Evolutionary conservation across 257 asterid species (phyloP).

Genomic region (Salvia splendens): DNA sequence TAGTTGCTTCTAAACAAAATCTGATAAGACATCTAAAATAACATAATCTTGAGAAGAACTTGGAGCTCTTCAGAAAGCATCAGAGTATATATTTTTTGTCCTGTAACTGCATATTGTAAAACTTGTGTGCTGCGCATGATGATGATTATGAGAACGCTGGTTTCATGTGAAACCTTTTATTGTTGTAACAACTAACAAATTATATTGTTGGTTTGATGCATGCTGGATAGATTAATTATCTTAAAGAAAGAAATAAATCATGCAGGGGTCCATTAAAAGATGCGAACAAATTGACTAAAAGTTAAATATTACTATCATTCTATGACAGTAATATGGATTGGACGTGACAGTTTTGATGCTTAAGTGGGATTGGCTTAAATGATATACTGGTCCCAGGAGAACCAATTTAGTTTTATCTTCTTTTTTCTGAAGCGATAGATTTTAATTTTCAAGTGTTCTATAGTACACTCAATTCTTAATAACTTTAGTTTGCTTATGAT

Average conservation of each 20-base stretch:
- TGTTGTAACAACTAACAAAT: not conserved
- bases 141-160: slow-evolving; percentile 17
- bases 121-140: slow-evolving; percentile 14
- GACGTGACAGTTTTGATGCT: slow-evolving; percentile 23
- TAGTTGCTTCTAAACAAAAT: slow-evolving; percentile 3
- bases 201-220: slow-evolving; percentile 14
- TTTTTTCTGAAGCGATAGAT: slow-evolving; percentile 7
- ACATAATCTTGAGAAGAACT: not conserved
- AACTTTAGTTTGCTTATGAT: slow-evolving; percentile 30
- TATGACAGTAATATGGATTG: not conserved
- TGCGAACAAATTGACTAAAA: not conserved
- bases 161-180: slow-evolving; percentile 17
- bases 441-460: slow-evolving; percentile 1
- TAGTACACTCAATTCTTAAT: slow-evolving; percentile 14
- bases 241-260: not conserved
- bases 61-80: slow-evolving; percentile 10
- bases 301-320: not conserved
- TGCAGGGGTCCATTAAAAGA: slow-evolving; percentile 11
- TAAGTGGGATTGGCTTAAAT: slow-evolving; percentile 19
- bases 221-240: not conserved
- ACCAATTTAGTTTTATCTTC: slow-evolving; percentile 5
- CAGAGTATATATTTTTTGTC: not conserved
- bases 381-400: slow-evolving; percentile 6
- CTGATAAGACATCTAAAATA: not conserved
- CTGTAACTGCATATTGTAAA: slow-evolving; percentile 1